Base-by-base conservation (phyloP, 768 basidiomycete species). In the Boletus patriciae region DNA sequence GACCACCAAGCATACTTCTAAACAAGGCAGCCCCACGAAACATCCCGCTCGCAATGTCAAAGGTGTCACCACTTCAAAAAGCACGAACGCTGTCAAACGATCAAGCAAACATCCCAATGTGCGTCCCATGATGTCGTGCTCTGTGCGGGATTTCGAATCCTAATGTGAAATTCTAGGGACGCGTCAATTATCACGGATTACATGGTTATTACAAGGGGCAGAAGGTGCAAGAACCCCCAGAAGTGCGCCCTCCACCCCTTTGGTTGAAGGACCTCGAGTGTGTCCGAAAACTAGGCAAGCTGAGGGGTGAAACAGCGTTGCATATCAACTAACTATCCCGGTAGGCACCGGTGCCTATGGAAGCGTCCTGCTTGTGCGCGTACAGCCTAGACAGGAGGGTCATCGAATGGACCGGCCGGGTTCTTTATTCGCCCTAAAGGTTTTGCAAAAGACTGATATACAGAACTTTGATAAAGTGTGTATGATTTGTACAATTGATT, bases 351-450 rank as follows among this genome's bases (percentile, higher is more conserved):
- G 83, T 16, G 65, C 66, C 10, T 74, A 73, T 63, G 76, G 76
- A 13, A 69, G 69, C 11, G 81, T 81, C 15, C 61, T 80, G 15
- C 68, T 83, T 18, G 80, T 77, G 19, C 70, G 63, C 19, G 65
- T 64, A 31, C 72, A 74, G 7, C 69, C 70, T 1, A 67, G 62
- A 52, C 63, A 70, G 27, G 60, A 60, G 12, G 21, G 29, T 0
- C 71, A 76, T 52, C 60, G 53, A n/a, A 44, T 73, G n/a, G 78
- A 78, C 29, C 67, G 57, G 4, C 66, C 72, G 3, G 71, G 70
- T 23, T 62, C 72, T n/a, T 34, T 77, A 3, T 80, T 81, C 46
- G 83, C 82, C 6, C 46, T 85, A 52, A 83, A 84, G 59, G 70
- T 73, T 0, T 55, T 78, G 29, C 66, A 61, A 31, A 80, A 79